Percentiles rank a stretch among this genome's conserved stretches.
These are phyloP conservation scores for Lanmaoa pseudosensibilis DNA, from an alignment of 768 basidiomycete species.

Conservation along the genomic window DNA sequence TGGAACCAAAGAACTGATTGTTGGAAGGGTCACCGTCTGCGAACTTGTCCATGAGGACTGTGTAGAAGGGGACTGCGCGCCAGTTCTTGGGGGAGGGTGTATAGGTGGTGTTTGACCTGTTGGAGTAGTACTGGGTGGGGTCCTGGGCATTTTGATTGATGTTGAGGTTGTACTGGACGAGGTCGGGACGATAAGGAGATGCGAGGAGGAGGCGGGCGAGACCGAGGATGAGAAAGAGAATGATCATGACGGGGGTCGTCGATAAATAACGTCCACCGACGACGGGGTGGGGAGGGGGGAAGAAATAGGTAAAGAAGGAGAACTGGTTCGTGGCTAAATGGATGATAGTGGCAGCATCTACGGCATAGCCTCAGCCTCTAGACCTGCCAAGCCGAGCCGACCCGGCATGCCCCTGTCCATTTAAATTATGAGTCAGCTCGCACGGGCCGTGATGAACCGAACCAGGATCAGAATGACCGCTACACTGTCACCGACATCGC, in stretches of 20 bases:
- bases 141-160: conserved; percentile 67
- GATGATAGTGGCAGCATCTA: too few species aligned
- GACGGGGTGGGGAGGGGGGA: neutral
- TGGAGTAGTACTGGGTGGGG: conserved; percentile 63
- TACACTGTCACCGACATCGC: too few species aligned
- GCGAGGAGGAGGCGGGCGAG: conserved; percentile 45
- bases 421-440: too few species aligned
- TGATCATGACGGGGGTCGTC: neutral
- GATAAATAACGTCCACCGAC: neutral
- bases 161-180: conserved; percentile 78
- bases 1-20: conserved; percentile 83
- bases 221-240: conserved; percentile 39
- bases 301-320: neutral
- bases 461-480: too few species aligned
- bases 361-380: neutral
- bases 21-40: conserved; percentile 91
- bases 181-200: conserved; percentile 67
- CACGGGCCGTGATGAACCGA: too few species aligned
- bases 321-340: neutral
- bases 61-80: conserved; percentile 79
- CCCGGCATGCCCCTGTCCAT: too few species aligned
- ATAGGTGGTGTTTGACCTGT: conserved; percentile 64
- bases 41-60: conserved; percentile 87
- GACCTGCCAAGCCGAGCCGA: neutral
- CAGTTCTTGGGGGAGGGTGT: conserved; percentile 82